Base-by-base conservation (phyloP, 371 early-diverging fungal species). In the Saksenaea vasiformis region DNA sequence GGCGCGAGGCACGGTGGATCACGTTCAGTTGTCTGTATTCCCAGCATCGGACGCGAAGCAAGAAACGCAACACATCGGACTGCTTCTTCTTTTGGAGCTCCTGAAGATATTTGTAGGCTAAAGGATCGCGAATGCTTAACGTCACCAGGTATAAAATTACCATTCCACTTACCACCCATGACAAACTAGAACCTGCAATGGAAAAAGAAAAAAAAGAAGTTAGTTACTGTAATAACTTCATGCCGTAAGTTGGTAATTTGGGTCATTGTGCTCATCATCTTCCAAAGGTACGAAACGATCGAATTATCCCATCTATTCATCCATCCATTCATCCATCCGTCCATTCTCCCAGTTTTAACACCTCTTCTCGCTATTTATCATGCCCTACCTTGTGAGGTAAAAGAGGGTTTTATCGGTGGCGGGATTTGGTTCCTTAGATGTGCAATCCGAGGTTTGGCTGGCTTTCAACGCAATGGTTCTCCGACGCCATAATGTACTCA, bases 51-150 rank as follows among this genome's bases (percentile, higher is more conserved):
- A 99, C 91, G 78, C 98, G 95, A 70, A 95, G 90, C 71, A 99
- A 90, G 90, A 98, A 99, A 79, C 98, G 93, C 89, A 98, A 89
- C 67, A 98, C 97, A 88, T 98, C 99, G 65, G 93, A 93, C 87
- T 99, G 98, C 90, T 98, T 99, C 93, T 97, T 95, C 87, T 94
- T 96, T 83, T 93, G 90, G 71, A 99, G 91, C 87, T 97, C 97
- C 87, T 95, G 95, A 72, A 99, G 88, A 85, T 98, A 98, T 85
- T 97, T 93, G 86, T 93, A 92, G 69, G 95, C 95, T 58, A 58
- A 36, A 36, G 39, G 58, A 66, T 62, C 57, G 68, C 64, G 35
- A 63, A 63, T 38, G 58, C 14, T 31, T 5, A 36, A 56, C n/a
- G 37, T 19, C 27, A 9, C 19, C 14, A 10, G n/a, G 3, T 36